Evolutionary conservation across 2,329 filamentous ascomycete species (phyloP), one percentile per base, ranked within the genome.

Genomic region (Stylonectria norvegica): DNA sequence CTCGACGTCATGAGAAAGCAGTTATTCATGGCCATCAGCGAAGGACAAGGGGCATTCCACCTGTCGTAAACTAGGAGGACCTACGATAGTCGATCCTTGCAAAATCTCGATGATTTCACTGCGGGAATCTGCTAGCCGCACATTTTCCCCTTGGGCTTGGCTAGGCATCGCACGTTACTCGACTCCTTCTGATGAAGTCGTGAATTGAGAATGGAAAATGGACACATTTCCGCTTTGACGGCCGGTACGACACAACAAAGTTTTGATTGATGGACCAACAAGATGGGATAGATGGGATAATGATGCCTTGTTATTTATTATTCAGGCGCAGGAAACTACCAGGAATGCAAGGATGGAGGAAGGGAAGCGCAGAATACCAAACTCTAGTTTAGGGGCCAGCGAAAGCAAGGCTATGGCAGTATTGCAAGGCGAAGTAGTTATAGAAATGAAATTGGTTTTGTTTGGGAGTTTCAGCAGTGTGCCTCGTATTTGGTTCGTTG

Each of bases 41-140:
- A 98, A 70, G 93, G 93, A 17, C 93, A 98, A 64, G 93, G 93
- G 20, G 93, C 94, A 45, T 98, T 98, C 78, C 93, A 97, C 68
- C 75, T 98, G 52, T 95, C 90, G 45, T 95, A 76, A 52, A 45
- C 32, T 38, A 23, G 19, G 22, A 32, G 7, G 20, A 22, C 29
- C 17, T 11, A 17, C 14, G 5, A 18, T n/a, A n/a, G n/a, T n/a
- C n/a, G n/a, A n/a, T n/a, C n/a, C n/a, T n/a, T n/a, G n/a, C n/a
- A n/a, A n/a, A n/a, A n/a, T n/a, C n/a, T n/a, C n/a, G n/a, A n/a
- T n/a, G n/a, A n/a, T n/a, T n/a, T n/a, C n/a, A n/a, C n/a, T n/a
- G n/a, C n/a, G n/a, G n/a, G n/a, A n/a, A n/a, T n/a, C n/a, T n/a
- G n/a, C n/a, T n/a, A n/a, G n/a, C n/a, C n/a, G n/a, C n/a, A n/a